Percentiles rank a stretch among this genome's conserved stretches.
Evolutionary conservation across 805 yeast genomes (phyloP).

Genomic region (Saccharomycopsis javanensis): DNA sequence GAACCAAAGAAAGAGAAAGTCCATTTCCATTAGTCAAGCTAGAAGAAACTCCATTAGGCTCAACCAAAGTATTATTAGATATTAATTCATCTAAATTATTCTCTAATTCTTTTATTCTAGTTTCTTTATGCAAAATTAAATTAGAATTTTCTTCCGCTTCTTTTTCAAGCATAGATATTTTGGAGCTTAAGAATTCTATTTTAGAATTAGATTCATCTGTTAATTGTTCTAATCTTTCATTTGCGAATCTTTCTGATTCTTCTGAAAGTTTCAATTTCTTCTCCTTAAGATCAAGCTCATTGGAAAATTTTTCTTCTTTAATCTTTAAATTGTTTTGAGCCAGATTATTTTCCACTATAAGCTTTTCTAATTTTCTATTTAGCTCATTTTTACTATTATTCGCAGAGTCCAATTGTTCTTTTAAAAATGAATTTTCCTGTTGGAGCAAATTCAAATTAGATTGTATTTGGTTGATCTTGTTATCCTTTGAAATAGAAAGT

Average conservation of each 20-base stretch:
- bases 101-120: conserved; percentile 35
- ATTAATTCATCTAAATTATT: conserved; percentile 36
- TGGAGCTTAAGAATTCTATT: not conserved
- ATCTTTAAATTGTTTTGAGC: conserved; percentile 35
- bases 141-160: not conserved
- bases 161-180: conserved; percentile 1
- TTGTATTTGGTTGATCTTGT: conserved; percentile 4
- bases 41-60: not conserved
- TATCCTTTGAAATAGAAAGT: conserved; percentile 8
- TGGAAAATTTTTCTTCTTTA: conserved; percentile 41
- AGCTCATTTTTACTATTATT: conserved; percentile 23
- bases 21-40: not conserved
- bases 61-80: conserved; percentile 19
- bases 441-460: not conserved
- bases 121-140: conserved; percentile 26
- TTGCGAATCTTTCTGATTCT: conserved; percentile 41
- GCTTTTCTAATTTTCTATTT: conserved; percentile 32
- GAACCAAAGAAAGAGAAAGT: conserved; percentile 17
- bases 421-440: not conserved
- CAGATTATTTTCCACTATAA: conserved; percentile 37
- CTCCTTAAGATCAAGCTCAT: conserved; percentile 53
- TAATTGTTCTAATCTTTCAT: conserved; percentile 41
- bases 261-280: conserved; percentile 50
- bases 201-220: conserved; percentile 32
- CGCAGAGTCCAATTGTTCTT: not conserved